Base-by-base conservation (phyloP, 257 asterid species). In the Solanum gracilifrons region DNA sequence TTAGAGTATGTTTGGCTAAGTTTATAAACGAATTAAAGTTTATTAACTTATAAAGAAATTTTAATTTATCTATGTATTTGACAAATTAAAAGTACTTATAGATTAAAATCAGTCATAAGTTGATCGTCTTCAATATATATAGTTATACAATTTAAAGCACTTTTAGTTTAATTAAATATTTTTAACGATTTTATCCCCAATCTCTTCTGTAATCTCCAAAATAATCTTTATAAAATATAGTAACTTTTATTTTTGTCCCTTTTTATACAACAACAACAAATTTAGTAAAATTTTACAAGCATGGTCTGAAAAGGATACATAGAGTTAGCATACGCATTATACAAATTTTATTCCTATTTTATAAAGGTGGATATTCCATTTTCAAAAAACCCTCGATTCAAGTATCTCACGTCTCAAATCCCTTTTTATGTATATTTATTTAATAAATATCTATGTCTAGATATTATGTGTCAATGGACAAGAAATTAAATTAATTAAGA, bases 281-380 rank as follows among this genome's bases (percentile, higher is more conserved):
- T 66, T 13, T 12, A 12, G 10, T 66, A 0, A 66, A 25, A 12
- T 66, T 27, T 13, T 6, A 27, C 5, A 2, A 1, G 6, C 3
- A 12, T 4, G 0, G 0, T 66, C 15, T 25, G 9, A 25, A 27
- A 13, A 66, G 2, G 1, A 66, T 11, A 27, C 15, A 10, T 41
- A 41, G 13, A n/a, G 51, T 43, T 43, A 43, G 31, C n/a, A 4
- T n/a, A 62, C 0, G 1, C 46, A 46, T 46, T 46, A 13, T 7
- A 0, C 0, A 66, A 0, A 12, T n/a, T 12, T 66, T 27, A 12
- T 11, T 0, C 5, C 6, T 60, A 60, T 64, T 25, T 3, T 5
- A 13, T 64, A 5, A 1, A 60, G 1, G 1, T 2, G 5, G 0
- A 66, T 15, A 27, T 2, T 0, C 1, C 29, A 0, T 5, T 66